Evolutionary conservation across 306 rosid genomes (phyloP).

Genomic region (Vigna reflexopilosa): DNA sequence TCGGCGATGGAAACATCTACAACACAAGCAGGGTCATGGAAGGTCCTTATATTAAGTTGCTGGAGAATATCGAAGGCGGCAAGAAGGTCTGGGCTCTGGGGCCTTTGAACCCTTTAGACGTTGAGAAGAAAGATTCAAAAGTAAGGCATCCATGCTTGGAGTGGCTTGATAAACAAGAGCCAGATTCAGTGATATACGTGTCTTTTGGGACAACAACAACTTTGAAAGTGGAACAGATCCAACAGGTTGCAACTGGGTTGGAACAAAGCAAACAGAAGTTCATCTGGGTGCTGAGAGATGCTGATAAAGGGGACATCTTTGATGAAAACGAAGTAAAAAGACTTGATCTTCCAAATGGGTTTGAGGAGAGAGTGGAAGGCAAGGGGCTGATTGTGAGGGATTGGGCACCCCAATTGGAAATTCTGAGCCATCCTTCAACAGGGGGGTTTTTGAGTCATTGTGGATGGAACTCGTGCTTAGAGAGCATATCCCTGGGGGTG

Average conservation of each 20-base stretch:
- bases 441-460: slow-evolving; percentile 49
- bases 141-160: slow-evolving; percentile 35
- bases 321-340: slow-evolving; percentile 33
- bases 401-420: slow-evolving; percentile 50
- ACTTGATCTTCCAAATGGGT: slow-evolving; percentile 38
- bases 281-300: slow-evolving; percentile 57
- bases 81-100: slow-evolving; percentile 66
- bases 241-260: slow-evolving; percentile 62
- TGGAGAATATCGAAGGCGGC: slow-evolving; percentile 21
- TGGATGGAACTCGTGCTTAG: slow-evolving; percentile 46
- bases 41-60: slow-evolving; percentile 46
- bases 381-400: slow-evolving; percentile 38
- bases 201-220: slow-evolving; percentile 71
- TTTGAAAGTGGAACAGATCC: slow-evolving; percentile 48
- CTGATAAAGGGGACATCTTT: slow-evolving; percentile 60
- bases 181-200: slow-evolving; percentile 61
- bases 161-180: slow-evolving; percentile 49
- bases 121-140: slow-evolving; percentile 27
- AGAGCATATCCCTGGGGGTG: slow-evolving; percentile 44
- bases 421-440: slow-evolving; percentile 42
- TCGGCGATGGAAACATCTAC: slow-evolving; percentile 48
- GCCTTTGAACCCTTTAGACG: slow-evolving; percentile 56
- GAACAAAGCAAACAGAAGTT: slow-evolving; percentile 58
- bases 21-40: slow-evolving; percentile 59
- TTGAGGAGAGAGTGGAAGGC: slow-evolving; percentile 25